Percentiles rank a stretch among this genome's conserved stretches.
These are phyloP conservation scores for Exophiala oligosperma DNA, from an alignment of 2,329 filamentous ascomycete species.

Conservation along the genomic window DNA sequence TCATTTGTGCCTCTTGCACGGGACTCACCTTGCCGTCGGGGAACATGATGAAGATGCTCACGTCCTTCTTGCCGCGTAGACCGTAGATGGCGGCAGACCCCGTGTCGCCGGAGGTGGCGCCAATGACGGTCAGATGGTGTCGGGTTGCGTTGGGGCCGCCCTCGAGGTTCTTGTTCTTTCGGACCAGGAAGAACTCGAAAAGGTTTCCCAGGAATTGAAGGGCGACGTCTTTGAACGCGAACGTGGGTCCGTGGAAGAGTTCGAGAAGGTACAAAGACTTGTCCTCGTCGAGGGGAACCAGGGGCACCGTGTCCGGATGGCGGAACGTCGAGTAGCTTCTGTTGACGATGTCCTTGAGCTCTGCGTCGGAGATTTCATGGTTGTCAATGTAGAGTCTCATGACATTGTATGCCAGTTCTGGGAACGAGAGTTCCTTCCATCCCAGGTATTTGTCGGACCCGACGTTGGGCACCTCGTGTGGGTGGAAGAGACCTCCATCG, in stretches of 20 bases:
- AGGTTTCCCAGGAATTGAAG: conserved; percentile 95
- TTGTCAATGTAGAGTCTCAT: conserved; percentile 84
- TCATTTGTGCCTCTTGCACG: conserved; percentile 97
- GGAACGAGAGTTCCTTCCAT: conserved; percentile 78
- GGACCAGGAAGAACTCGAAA: conserved; percentile 55
- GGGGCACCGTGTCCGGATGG: conserved; percentile 71
- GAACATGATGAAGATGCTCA: conserved; percentile 92
- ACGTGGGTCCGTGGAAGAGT: conserved; percentile 93
- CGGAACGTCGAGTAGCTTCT: conserved; percentile 90
- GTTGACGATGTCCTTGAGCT: conserved; percentile 80
- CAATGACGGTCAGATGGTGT: conserved; percentile 82
- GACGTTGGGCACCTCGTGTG: conserved; percentile 72
- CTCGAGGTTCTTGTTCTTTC: conserved; percentile 44
- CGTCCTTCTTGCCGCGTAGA: conserved; percentile 91
- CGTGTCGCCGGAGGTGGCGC: conserved; percentile 82
- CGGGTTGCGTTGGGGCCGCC: conserved; percentile 51
- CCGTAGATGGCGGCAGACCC: conserved; percentile 96
- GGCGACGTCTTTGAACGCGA: conserved; percentile 93
- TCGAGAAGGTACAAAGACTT: conserved; percentile 83
- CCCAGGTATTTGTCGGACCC: conserved; percentile 61
- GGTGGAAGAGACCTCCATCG: conserved; percentile 87
- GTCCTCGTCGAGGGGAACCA: conserved; percentile 70
- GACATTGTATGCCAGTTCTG: conserved; percentile 80
- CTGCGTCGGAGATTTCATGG: conserved; percentile 74
- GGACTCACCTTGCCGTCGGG: conserved; percentile 88